These are phyloP conservation scores for Xylaria sp. DNA, from an alignment of 2,329 filamentous ascomycete species.

Conservation along the genomic window DNA sequence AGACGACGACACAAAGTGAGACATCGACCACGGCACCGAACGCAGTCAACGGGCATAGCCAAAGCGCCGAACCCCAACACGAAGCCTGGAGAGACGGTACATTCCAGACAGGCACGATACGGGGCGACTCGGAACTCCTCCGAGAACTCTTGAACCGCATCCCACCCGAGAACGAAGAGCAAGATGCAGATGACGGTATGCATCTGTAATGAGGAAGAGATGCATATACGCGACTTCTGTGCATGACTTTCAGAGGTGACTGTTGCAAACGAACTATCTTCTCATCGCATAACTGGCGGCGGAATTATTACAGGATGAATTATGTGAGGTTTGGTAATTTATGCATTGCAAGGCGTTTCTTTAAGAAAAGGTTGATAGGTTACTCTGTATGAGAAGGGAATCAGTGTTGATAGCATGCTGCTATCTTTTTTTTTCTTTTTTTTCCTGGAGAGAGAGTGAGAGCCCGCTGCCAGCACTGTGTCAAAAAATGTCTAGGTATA, in stretches of 20 bases:
- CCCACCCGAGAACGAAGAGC: constrained; percentile 56
- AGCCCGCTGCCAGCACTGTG: too few species aligned
- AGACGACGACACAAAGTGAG: constrained; percentile 12
- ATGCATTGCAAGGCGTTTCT: constrained; percentile 34
- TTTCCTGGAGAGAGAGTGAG: not conserved
- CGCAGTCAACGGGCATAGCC: constrained; percentile 44
- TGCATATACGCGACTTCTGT: not conserved
- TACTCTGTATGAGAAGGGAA: not conserved
- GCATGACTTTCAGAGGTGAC: not conserved
- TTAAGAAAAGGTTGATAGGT: constrained; percentile 9
- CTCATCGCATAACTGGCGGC: not conserved
- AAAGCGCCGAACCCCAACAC: constrained; percentile 41
- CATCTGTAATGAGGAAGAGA: constrained; percentile 60
- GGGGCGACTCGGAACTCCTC: constrained; percentile 68
- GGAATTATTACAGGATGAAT: not conserved
- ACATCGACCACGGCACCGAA: constrained; percentile 32
- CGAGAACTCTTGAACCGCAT: constrained; percentile 66
- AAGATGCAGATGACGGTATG: constrained; percentile 65
- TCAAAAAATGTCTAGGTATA: not conserved
- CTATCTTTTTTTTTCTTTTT: too few species aligned
- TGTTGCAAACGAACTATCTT: not conserved
- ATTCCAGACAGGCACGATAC: constrained; percentile 68
- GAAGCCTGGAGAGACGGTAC: constrained; percentile 71
- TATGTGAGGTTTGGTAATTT: constrained; percentile 1
- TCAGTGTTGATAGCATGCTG: not conserved